Percentiles rank a stretch among this genome's conserved stretches.
These are phyloP conservation scores for Blumeria graminis DNA, from an alignment of 2,329 filamentous ascomycete genomes.

Conservation along the genomic window DNA sequence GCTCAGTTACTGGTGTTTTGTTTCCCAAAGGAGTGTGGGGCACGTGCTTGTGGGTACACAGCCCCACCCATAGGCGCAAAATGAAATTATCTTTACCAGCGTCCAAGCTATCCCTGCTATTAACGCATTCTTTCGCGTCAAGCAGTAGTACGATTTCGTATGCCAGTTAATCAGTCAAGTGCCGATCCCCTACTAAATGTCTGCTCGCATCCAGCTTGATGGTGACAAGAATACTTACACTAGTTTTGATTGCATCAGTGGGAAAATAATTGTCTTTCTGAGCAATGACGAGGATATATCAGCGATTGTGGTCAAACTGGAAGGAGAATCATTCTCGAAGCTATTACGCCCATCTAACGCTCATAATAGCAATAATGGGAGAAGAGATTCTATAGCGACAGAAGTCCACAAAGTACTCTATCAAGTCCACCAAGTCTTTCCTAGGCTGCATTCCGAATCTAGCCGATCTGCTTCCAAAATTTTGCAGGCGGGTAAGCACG, in stretches of 20 bases:
- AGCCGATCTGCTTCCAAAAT: constrained; percentile 21
- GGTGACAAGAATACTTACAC: constrained; percentile 49
- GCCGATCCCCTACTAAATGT: constrained; percentile 22
- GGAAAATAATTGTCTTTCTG: constrained; percentile 30
- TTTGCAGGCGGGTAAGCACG: constrained; percentile 43
- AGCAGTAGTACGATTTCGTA: too few relatives aligned
- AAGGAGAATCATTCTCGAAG: constrained; percentile 52
- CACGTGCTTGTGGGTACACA: too few relatives aligned
- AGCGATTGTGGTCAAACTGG: constrained; percentile 59
- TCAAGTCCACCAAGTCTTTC: constrained; percentile 48
- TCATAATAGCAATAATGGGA: constrained; percentile 1
- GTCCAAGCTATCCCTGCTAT: too few relatives aligned
- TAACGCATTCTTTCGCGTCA: too few relatives aligned
- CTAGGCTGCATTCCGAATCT: constrained; percentile 17
- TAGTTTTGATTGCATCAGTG: constrained; percentile 51
- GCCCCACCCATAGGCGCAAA: too few relatives aligned
- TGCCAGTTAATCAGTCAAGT: too few relatives aligned
- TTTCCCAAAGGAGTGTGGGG: too few relatives aligned
- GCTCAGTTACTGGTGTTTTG: too few relatives aligned
- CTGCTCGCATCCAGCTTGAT: constrained; percentile 41
- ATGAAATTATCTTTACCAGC: too few relatives aligned
- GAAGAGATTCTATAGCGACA: constrained; percentile 17
- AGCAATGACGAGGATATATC: constrained; percentile 45
- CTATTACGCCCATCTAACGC: constrained; percentile 9
- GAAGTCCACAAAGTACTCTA: constrained; percentile 56